These are phyloP conservation scores for Capronia epimyces DNA, from an alignment of 2,329 filamentous ascomycete species.

Conservation along the genomic window DNA sequence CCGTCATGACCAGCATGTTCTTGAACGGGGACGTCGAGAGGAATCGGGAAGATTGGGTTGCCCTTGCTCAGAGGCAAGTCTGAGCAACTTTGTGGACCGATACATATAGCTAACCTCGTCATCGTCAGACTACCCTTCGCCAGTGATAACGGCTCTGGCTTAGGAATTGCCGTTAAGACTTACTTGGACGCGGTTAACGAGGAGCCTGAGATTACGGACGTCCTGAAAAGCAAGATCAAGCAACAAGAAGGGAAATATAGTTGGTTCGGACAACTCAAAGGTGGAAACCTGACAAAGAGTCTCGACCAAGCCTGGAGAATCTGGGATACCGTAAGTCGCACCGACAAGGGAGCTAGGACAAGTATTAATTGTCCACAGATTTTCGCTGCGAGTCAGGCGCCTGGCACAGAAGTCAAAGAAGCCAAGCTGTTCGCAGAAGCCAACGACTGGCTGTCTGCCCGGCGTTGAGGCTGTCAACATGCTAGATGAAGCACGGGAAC, in stretches of 20 bases:
- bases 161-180: slow-evolving; percentile 46
- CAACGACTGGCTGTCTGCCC: slow-evolving; percentile 51
- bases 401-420: slow-evolving; percentile 49
- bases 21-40: slow-evolving; percentile 73
- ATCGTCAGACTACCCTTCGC: slow-evolving; percentile 40
- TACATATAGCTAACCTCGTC: slow-evolving; percentile 17
- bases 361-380: slow-evolving; percentile 37
- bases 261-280: slow-evolving; percentile 25
- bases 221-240: slow-evolving; percentile 24
- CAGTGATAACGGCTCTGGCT: slow-evolving; percentile 42
- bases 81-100: not conserved
- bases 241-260: slow-evolving; percentile 25
- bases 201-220: slow-evolving; percentile 18
- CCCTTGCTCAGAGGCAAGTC: slow-evolving; percentile 66
- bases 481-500: not conserved
- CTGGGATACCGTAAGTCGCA: slow-evolving; percentile 57
- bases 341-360: not conserved
- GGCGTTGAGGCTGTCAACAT: slow-evolving; percentile 14
- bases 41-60: slow-evolving; percentile 59
- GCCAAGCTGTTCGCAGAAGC: slow-evolving; percentile 54
- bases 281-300: slow-evolving; percentile 45
- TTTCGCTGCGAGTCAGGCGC: slow-evolving; percentile 53
- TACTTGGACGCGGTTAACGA: slow-evolving; percentile 41
- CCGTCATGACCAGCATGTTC: slow-evolving; percentile 72
- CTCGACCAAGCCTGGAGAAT: slow-evolving; percentile 56